Evolutionary conservation across 1,284 basidiomycete genomes (phyloP).

Genomic region (Laetiporus sulphureus): DNA sequence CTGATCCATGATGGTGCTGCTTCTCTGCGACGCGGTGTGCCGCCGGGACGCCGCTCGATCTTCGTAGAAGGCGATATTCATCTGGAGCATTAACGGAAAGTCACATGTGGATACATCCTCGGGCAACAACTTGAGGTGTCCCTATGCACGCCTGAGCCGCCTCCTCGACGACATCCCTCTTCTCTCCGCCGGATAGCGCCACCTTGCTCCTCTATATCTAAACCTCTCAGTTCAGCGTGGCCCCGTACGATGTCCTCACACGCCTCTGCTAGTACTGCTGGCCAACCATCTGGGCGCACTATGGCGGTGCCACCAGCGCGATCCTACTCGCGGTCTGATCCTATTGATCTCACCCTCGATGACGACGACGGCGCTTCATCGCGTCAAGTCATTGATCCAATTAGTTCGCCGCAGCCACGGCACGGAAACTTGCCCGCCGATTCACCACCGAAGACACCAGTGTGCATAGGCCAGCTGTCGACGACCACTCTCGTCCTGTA

Average conservation of each 20-base stretch:
- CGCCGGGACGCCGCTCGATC: too few species aligned
- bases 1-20: too few species aligned
- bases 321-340: conserved; percentile 20
- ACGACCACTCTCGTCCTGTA: conserved; percentile 83
- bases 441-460: conserved; percentile 66
- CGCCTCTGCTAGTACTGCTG: conserved; percentile 10
- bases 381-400: conserved; percentile 69
- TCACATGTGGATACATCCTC: background rate
- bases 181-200: too few species aligned
- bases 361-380: conserved; percentile 20
- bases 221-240: too few species aligned
- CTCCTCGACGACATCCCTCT: too few species aligned
- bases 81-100: too few species aligned
- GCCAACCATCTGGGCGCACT: background rate
- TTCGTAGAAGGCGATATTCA: too few species aligned
- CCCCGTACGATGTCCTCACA: conserved; percentile 14
- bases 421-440: conserved; percentile 29
- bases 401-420: conserved; percentile 45
- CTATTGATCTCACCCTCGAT: conserved; percentile 29
- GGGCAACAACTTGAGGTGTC: too few species aligned
- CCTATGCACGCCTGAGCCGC: too few species aligned
- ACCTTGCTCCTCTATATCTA: too few species aligned
- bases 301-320: conserved; percentile 10
- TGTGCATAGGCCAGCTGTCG: conserved; percentile 84
- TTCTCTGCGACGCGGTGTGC: too few species aligned